Conservation (phyloP, 2,329 filamentous ascomycete genomes). For the Trichoderma koningiopsis region DNA sequence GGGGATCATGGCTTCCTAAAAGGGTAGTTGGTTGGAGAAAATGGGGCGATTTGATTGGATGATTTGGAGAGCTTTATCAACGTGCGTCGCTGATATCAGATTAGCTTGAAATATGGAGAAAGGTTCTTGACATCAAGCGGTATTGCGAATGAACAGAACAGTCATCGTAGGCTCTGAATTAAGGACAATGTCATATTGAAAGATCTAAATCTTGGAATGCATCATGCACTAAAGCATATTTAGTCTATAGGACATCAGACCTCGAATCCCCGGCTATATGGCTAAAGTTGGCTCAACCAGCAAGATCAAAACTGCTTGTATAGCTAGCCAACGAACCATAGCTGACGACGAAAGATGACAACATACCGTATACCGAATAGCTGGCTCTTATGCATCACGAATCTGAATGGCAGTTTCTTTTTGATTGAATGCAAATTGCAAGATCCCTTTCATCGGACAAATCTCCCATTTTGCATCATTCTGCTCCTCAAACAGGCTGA, state of each 20-base stretch:
- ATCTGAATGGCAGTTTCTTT: neutral
- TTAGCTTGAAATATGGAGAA: neutral
- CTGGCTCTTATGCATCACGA: neutral
- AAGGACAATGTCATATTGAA: no score
- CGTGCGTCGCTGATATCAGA: neutral
- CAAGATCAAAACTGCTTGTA: no score
- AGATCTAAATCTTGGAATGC: no score
- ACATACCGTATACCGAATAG: no score
- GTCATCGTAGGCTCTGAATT: no score
- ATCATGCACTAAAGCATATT: no score
- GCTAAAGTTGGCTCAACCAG: no score
- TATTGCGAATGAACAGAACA: neutral
- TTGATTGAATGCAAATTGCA: neutral
- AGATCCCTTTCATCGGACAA: neutral
- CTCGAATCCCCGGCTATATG: no score
- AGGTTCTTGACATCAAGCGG: neutral
- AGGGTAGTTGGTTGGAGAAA: slow-evolving; percentile 6
- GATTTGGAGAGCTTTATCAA: neutral
- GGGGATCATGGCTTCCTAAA: neutral
- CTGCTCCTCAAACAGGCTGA: neutral
- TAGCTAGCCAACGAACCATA: no score
- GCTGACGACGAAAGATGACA: no score
- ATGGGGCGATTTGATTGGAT: neutral
- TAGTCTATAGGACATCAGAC: no score
- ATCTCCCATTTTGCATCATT: neutral